Evolutionary conservation across 352 stramenopile species (phyloP).

Genomic region (Phytopythium montanum): DNA sequence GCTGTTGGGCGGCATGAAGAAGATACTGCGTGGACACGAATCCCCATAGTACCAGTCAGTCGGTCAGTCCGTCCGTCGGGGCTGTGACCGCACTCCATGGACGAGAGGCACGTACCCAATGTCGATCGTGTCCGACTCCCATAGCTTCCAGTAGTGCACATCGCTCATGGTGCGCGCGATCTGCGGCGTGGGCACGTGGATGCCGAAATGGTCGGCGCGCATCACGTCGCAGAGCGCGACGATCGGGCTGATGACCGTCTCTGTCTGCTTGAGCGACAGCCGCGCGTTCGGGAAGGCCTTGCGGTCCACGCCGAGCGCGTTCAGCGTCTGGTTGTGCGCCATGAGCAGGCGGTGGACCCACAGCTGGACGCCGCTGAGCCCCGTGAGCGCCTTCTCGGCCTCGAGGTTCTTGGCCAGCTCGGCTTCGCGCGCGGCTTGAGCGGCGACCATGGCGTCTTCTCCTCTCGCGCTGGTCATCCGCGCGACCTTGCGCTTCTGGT

Average conservation of each 20-base stretch:
- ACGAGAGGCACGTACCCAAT: conserved; percentile 40
- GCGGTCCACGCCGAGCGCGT: conserved; percentile 38
- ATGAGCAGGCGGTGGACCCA: conserved; percentile 66
- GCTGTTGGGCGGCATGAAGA: conserved; percentile 78
- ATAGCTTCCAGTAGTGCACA: conserved; percentile 86
- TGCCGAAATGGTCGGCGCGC: conserved; percentile 62
- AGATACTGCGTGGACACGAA: conserved; percentile 40
- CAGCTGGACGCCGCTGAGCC: conserved; percentile 59
- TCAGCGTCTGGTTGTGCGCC: conserved; percentile 61
- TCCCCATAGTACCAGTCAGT: background rate
- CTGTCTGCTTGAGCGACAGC: conserved; percentile 70
- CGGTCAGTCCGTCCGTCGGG: too few species aligned
- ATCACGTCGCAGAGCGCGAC: conserved; percentile 54
- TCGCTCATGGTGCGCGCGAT: conserved; percentile 71
- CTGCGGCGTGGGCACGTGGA: conserved; percentile 58
- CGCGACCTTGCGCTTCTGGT: conserved; percentile 6
- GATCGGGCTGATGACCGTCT: conserved; percentile 58
- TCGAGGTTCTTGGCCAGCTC: conserved; percentile 40
- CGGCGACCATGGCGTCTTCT: conserved; percentile 20
- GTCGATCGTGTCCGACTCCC: conserved; percentile 80
- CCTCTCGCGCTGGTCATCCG: conserved; percentile 3
- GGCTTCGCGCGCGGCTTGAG: conserved; percentile 18
- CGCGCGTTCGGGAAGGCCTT: conserved; percentile 63
- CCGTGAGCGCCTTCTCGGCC: conserved; percentile 46
- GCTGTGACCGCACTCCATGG: background rate